These are phyloP conservation scores for Xylaria multiplex DNA, from an alignment of 2,329 filamentous ascomycete genomes.

Conservation along the genomic window DNA sequence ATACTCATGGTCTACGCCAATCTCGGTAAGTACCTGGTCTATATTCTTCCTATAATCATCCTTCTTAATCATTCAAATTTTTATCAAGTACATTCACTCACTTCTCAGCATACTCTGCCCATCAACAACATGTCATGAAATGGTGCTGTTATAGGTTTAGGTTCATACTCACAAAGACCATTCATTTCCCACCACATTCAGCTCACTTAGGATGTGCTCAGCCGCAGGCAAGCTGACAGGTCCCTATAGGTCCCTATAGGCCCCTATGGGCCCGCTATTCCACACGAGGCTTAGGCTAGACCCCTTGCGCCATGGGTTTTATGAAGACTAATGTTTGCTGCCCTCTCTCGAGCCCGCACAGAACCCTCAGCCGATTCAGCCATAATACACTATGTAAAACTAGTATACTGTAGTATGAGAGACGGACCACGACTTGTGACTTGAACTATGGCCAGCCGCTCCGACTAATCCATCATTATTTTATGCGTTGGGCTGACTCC, in stretches of 20 bases:
- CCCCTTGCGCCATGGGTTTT: constrained; percentile 1
- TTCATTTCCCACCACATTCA: constrained; percentile 13
- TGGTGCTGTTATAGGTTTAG: neutral
- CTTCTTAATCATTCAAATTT: too few species aligned
- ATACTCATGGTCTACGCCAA: too few species aligned
- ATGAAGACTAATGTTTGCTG: neutral
- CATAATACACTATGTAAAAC: neutral
- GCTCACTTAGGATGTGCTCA: constrained; percentile 23
- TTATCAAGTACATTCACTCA: too few species aligned
- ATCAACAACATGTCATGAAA: too few species aligned
- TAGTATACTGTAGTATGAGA: neutral
- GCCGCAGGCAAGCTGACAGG: constrained; percentile 20
- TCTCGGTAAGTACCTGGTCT: too few species aligned
- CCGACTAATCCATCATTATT: neutral
- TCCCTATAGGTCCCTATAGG: neutral
- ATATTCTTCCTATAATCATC: too few species aligned
- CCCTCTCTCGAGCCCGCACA: neutral
- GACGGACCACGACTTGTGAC: neutral
- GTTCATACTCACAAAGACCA: neutral
- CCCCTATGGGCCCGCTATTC: constrained; percentile 11
- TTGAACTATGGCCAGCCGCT: neutral
- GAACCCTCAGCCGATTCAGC: neutral
- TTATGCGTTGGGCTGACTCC: constrained; percentile 8
- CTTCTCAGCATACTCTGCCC: neutral
- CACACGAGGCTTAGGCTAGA: constrained; percentile 18